Percentiles rank a stretch among this genome's conserved stretches.
Conservation (phyloP, 208 protist species). For the Trypanosoma theileri region DNA sequence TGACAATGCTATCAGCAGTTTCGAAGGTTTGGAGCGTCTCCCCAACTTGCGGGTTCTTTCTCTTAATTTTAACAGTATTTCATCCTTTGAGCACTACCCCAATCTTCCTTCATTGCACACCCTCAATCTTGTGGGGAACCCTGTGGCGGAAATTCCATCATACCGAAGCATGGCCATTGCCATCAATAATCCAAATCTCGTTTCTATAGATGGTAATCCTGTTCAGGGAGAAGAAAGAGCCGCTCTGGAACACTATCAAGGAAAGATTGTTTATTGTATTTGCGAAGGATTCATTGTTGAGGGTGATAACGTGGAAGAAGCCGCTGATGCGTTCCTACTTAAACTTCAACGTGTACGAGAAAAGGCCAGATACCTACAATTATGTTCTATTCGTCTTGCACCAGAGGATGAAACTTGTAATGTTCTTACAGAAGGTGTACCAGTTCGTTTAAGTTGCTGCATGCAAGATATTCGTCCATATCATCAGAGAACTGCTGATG, state of each 20-base stretch:
- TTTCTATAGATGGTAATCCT: conserved; percentile 87
- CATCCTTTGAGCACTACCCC: conserved; percentile 84
- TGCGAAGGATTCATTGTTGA: conserved; percentile 89
- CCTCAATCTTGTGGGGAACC: conserved; percentile 91
- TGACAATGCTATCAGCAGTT: conserved; percentile 90
- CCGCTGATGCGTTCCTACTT: conserved; percentile 83
- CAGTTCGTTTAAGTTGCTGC: conserved; percentile 82
- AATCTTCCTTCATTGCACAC: conserved; percentile 86
- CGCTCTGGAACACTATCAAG: conserved; percentile 83
- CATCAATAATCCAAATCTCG: conserved; percentile 70
- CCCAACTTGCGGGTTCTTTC: conserved; percentile 90
- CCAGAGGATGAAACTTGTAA: conserved; percentile 57
- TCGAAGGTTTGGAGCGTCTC: conserved; percentile 85
- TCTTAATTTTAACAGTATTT: conserved; percentile 93
- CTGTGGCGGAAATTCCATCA: conserved; percentile 76
- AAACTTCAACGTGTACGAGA: conserved; percentile 75
- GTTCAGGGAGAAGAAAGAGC: conserved; percentile 86
- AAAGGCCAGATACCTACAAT: conserved; percentile 72
- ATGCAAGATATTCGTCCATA: conserved; percentile 89
- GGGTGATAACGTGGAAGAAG: conserved; percentile 78
- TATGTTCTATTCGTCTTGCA: conserved; percentile 80
- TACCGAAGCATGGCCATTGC: conserved; percentile 93
- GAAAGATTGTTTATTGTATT: conserved; percentile 90
- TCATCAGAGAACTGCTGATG: conserved; percentile 72
- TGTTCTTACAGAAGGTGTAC: conserved; percentile 77